Conservation (phyloP, 768 basidiomycete genomes). For the Tylopilus felleus region DNA sequence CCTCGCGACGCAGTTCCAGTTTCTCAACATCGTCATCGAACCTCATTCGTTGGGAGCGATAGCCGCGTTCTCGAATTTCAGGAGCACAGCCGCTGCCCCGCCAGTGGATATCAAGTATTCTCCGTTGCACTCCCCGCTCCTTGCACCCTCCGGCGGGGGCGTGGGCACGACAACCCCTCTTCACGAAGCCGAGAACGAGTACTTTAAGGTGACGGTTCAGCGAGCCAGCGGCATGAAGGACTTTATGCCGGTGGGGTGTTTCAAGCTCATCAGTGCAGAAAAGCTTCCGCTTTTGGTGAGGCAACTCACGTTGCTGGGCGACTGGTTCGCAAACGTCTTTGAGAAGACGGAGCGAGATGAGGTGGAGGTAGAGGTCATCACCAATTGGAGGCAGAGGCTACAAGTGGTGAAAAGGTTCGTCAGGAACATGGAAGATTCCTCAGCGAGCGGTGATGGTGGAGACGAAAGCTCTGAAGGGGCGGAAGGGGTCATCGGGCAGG, state of each 20-base stretch:
- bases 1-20: conserved; percentile 89
- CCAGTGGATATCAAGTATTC: conserved; percentile 16
- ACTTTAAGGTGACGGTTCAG: conserved; percentile 93
- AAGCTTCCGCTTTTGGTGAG: conserved; percentile 85
- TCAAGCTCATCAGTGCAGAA: conserved; percentile 90
- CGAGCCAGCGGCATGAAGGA: conserved; percentile 88
- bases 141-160: conserved; percentile 10
- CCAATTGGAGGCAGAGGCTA: conserved; percentile 83
- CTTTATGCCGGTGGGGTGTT: conserved; percentile 87
- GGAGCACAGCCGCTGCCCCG: conserved; percentile 2
- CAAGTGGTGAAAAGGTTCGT: conserved; percentile 73
- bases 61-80: conserved; percentile 75
- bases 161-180: conserved; percentile 2
- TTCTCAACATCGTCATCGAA: conserved; percentile 95
- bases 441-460: conserved; percentile 20
- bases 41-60: conserved; percentile 85
- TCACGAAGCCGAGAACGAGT: conserved; percentile 82
- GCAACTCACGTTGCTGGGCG: conserved; percentile 81
- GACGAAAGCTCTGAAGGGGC: conserved; percentile 17
- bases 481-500: conserved; percentile 51
- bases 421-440: conserved; percentile 23
- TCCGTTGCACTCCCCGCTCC: conserved; percentile 19
- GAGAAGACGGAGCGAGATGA: conserved; percentile 71
- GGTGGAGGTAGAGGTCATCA: conserved; percentile 69
- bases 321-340: conserved; percentile 89